Percentiles rank a stretch among this genome's conserved stretches.
Conservation (phyloP, 1,284 basidiomycete genomes). For the Apiotrichum montevideense region DNA sequence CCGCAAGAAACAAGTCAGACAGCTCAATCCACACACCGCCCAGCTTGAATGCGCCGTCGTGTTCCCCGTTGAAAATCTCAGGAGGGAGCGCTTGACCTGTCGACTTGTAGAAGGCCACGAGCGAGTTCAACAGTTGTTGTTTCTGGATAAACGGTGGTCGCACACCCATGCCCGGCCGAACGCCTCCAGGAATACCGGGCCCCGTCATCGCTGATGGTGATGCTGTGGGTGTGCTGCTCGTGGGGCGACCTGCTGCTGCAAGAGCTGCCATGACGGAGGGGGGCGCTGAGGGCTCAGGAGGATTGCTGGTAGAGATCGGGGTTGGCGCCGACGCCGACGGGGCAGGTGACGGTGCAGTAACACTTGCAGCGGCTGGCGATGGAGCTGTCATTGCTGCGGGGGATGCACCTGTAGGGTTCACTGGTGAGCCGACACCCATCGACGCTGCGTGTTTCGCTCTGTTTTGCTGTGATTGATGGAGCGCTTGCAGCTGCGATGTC, state of each 20-base stretch:
- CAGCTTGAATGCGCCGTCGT: slow-evolving; percentile 31
- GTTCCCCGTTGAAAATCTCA: slow-evolving; percentile 36
- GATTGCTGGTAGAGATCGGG: background rate
- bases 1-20: slow-evolving; percentile 33
- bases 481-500: slow-evolving; percentile 26
- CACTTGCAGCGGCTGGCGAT: slow-evolving; percentile 4
- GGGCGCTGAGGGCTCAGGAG: slow-evolving; percentile 6
- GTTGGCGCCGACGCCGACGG: background rate
- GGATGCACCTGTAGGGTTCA: slow-evolving; percentile 1
- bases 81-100: slow-evolving; percentile 24
- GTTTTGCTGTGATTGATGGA: slow-evolving; percentile 27
- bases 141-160: slow-evolving; percentile 11
- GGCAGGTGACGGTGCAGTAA: slow-evolving; percentile 9
- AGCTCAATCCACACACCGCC: slow-evolving; percentile 35
- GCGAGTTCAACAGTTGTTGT: slow-evolving; percentile 29
- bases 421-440: background rate
- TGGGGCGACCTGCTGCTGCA: background rate
- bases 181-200: too few species aligned
- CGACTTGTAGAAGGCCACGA: slow-evolving; percentile 24
- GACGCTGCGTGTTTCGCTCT: slow-evolving; percentile 13
- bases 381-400: slow-evolving; percentile 3
- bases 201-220: background rate
- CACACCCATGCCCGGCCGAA: background rate
- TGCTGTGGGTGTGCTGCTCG: background rate
- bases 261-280: slow-evolving; percentile 4